Base-by-base conservation (phyloP, 441 rosid genomes). In the Dalechampia spathulata region DNA sequence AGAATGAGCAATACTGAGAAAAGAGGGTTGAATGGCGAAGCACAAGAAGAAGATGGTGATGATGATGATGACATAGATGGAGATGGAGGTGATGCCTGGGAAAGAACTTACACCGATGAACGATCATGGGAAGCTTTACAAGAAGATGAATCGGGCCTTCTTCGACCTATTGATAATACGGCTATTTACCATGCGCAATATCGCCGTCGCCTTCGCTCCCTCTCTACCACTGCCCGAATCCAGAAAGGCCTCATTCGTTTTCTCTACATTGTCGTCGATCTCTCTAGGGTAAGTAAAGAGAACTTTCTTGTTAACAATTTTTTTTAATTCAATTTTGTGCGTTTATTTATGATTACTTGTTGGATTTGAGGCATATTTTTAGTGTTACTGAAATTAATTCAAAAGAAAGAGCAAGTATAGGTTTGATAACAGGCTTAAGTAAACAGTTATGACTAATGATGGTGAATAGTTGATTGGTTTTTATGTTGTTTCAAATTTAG, bases 191-290 rank as follows among this genome's bases (percentile, higher is more conserved):
- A 86, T 65, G 82, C 94, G 32, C 95, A 86, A 71, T 84, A 80
- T 44, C 85, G 91, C 13, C 77, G 94, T 15, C 95, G 85, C 40
- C 77, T 82, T 22, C 86, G 82, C 49, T 60, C 76, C 14, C 78
- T 74, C 49, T 62, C 83, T 28, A 55, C 83, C 15, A 57, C 87
- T 52, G 68, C 83, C 66, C 80, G 90, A 15, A 85, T 92, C 27
- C 99, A 89, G 49, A 92, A 92, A 71, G 99, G 97, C 37, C 95
- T 92, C 60, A 91, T 88, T 62, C 87, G 96, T 26, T 88, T 83
- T 64, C 81, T 88, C 21, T 92, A 81, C 72, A 60, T 88, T 30
- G 83, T 92, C 64, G 70, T 86, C 45, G 97, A 89, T 73, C 87
- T 89, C 74, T 89, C 97, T 45, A 66, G 78, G 88, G 96, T 88